Evolutionary conservation across 805 yeast genomes (phyloP).

Genomic region (Metschnikowia peoriensis): DNA sequence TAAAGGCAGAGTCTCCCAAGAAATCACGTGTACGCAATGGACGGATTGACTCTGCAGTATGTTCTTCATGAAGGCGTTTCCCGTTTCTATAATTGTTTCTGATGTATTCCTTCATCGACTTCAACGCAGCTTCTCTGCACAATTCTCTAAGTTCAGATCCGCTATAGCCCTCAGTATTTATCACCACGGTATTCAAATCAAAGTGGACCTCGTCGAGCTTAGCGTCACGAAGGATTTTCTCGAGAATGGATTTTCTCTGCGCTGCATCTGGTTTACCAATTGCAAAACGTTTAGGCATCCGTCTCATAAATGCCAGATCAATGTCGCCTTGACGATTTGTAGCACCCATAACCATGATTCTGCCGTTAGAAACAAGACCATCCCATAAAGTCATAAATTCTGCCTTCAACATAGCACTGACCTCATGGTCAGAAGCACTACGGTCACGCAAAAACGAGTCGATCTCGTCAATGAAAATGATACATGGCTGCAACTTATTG

Average conservation of each 20-base stretch:
- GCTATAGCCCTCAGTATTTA: constrained; percentile 64
- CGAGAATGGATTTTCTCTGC: constrained; percentile 70
- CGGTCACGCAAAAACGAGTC: constrained; percentile 92
- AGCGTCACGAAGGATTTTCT: constrained; percentile 66
- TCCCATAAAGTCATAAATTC: constrained; percentile 99
- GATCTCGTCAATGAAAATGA: constrained; percentile 92
- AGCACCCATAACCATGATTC: constrained; percentile 88
- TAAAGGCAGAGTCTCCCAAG: constrained; percentile 29
- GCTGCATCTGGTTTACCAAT: constrained; percentile 65
- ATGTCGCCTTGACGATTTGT: constrained; percentile 91
- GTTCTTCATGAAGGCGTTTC: constrained; percentile 20
- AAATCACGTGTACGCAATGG: constrained; percentile 69
- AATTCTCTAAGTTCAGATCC: constrained; percentile 92
- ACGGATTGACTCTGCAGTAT: constrained; percentile 47
- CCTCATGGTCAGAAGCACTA: constrained; percentile 83
- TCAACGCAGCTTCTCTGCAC: constrained; percentile 90
- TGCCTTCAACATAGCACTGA: constrained; percentile 91
- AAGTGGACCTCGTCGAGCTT: constrained; percentile 53
- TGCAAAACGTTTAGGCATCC: constrained; percentile 88
- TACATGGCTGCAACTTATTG: constrained; percentile 87
- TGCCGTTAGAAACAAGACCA: constrained; percentile 74
- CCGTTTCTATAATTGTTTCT: constrained; percentile 50
- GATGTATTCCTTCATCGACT: constrained; percentile 84
- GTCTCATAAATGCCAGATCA: constrained; percentile 86
- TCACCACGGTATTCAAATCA: constrained; percentile 58